A percentile compares a stretch with the other conserved stretches of the same genome.
Conservation (phyloP, 2,329 filamentous ascomycete genomes). For the Elsinoe arachidis region DNA sequence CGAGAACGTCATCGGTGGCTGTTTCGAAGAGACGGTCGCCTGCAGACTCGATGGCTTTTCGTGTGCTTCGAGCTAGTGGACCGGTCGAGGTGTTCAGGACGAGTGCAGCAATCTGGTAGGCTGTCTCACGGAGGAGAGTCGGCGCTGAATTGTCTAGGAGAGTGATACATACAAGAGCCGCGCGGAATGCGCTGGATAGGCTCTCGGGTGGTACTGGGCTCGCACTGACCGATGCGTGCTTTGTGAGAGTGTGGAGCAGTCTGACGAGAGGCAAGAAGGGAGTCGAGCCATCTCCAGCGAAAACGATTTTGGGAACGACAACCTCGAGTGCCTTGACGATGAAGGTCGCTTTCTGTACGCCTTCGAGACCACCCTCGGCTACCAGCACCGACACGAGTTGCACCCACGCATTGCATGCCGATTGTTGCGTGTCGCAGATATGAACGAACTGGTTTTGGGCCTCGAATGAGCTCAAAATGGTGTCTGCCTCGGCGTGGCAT, state of each 20-base stretch:
- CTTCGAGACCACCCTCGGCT: constrained; percentile 70
- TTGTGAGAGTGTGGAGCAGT: constrained; percentile 64
- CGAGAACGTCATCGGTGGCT: constrained; percentile 86
- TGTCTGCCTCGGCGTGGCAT: constrained; percentile 51
- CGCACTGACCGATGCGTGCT: constrained; percentile 23
- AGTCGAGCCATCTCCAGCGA: constrained; percentile 59
- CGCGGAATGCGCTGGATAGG: constrained; percentile 82
- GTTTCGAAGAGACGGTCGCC: constrained; percentile 77
- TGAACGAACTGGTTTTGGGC: constrained; percentile 57
- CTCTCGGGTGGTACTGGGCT: constrained; percentile 79
- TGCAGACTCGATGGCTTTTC: constrained; percentile 53
- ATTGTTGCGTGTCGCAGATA: constrained; percentile 48
- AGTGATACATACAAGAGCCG: constrained; percentile 52
- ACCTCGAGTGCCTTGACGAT: constrained; percentile 80
- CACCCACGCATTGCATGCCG: constrained; percentile 73
- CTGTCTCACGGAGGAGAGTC: constrained; percentile 62
- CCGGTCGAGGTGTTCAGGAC: background rate
- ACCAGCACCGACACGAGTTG: constrained; percentile 77
- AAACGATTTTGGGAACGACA: constrained; percentile 78
- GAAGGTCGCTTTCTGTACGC: constrained; percentile 63
- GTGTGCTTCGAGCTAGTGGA: constrained; percentile 39
- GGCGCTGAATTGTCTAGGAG: background rate
- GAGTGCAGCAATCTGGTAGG: constrained; percentile 62
- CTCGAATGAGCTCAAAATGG: constrained; percentile 52
- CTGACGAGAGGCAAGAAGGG: constrained; percentile 67